Conservation (phyloP, 73 alveolate genomes). For the Tetrahymena elliotti region DNA sequence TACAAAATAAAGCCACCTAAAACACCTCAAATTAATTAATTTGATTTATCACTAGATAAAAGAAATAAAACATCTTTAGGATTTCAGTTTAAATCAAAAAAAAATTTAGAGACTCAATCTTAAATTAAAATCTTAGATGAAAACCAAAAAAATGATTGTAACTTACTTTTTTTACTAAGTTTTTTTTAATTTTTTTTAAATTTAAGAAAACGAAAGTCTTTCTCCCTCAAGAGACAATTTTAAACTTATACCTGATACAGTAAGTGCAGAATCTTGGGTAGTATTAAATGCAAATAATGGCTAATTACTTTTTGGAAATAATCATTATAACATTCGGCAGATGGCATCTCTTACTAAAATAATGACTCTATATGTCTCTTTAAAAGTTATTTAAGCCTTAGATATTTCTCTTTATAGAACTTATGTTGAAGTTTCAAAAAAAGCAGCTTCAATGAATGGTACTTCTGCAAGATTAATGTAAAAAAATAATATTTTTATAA, state of each 20-base stretch:
- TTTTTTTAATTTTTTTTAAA: neutral
- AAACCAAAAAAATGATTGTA: neutral
- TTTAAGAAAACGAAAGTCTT: neutral
- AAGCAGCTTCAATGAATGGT: slow-evolving; percentile 28
- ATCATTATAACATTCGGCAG: neutral
- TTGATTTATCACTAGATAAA: neutral
- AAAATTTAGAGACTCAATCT: neutral
- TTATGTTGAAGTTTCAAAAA: slow-evolving; percentile 5
- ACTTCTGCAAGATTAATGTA: slow-evolving; percentile 51
- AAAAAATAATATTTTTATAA: neutral
- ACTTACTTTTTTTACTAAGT: neutral
- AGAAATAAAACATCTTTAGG: neutral
- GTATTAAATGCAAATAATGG: neutral
- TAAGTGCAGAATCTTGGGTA: neutral
- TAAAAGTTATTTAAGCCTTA: neutral
- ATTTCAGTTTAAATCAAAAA: neutral
- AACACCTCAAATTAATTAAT: neutral
- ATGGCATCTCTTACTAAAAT: slow-evolving; percentile 34
- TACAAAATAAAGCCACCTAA: neutral
- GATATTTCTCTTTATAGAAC: neutral
- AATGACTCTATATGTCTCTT: slow-evolving; percentile 24
- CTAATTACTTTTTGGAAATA: neutral
- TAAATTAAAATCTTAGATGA: neutral
- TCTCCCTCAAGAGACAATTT: neutral
- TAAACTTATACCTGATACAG: neutral